phyloP scores from a whole-genome alignment of 129 eudicot genomes.

The Deinandra increscens region DNA sequence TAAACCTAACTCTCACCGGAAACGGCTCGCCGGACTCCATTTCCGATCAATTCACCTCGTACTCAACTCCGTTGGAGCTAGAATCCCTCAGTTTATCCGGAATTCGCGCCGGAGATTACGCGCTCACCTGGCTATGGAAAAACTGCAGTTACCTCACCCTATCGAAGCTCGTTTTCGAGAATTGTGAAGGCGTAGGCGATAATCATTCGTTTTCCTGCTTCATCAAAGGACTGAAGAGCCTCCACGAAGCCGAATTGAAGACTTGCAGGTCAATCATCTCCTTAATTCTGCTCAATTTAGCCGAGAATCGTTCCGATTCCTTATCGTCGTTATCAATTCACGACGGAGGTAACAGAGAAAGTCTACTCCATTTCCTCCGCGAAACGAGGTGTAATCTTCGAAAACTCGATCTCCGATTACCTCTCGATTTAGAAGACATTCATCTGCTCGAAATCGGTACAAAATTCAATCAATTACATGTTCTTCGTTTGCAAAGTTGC shows the following conservation, averaged over 20 bases:
- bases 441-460: slow-evolving; percentile 52
- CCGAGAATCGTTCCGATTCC: slow-evolving; percentile 32
- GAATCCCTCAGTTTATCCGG: slow-evolving; percentile 49
- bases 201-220: slow-evolving; percentile 37
- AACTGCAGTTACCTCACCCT: slow-evolving; percentile 37
- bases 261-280: slow-evolving; percentile 49
- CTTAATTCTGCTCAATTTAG: slow-evolving; percentile 40
- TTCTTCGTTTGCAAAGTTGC: slow-evolving; percentile 55
- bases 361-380: slow-evolving; percentile 56
- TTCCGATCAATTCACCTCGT: not conserved
- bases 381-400: slow-evolving; percentile 37
- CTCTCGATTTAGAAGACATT: slow-evolving; percentile 61
- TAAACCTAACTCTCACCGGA: slow-evolving; percentile 24
- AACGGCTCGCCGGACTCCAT: not conserved
- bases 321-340: slow-evolving; percentile 48
- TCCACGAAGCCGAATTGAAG: slow-evolving; percentile 55
- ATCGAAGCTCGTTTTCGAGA: slow-evolving; percentile 40
- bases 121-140: slow-evolving; percentile 55
- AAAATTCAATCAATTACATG: slow-evolving; percentile 34
- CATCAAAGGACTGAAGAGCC: slow-evolving; percentile 10
- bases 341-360: slow-evolving; percentile 62
- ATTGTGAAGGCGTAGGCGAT: slow-evolving; percentile 67
- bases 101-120: slow-evolving; percentile 42
- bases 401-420: slow-evolving; percentile 64
- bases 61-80: slow-evolving; percentile 28